Evolutionary conservation across 2,329 filamentous ascomycete species (phyloP), one percentile per base, ranked within the genome.

Genomic region (Sporothrix curviconia): DNA sequence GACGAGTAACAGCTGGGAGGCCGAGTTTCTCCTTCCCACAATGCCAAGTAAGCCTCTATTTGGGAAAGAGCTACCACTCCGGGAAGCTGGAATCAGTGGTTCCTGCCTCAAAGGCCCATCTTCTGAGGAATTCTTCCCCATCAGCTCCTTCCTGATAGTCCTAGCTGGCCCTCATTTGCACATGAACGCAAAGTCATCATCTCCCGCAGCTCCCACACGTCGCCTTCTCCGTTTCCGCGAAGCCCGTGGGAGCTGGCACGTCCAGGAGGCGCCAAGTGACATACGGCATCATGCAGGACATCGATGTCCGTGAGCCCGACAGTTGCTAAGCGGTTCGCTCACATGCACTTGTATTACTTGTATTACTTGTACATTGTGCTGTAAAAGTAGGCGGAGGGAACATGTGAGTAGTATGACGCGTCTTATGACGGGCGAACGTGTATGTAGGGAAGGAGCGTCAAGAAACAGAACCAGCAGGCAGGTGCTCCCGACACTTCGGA

Each of bases 401-500:
- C 36, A 25, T 19, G 24, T 32, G 50, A 9, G 40, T 22, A 22
- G 37, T 53, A 32, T 42, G 15, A 42, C 50, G 25, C 50, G 36
- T 36, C 50, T 43, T 43, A 42, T 32, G 25, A 53, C 24, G 22
- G 28, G 25, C 37, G 32, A 51, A 39, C 34, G 15, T 28, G 28
- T 34, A 36, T 8, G 36, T 17, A 30, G 36, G 39, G 22, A 51
- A 51, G n/a, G 34, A 11, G 49, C 32, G 19, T 24, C 15, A 8
- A 44, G 51, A 32, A 42, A 54, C 39, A 42, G 25, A 43, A n/a
- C 28, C 34, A 7, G 3, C 50, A 42, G 36, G 37, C 28, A 36
- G 39, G 37, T 34, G 19, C 44, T 51, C 37, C 56, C 56, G 56
- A 55, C 28, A 30, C 30, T 19, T 39, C 49, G 24, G 56, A 37